Evolutionary conservation across 2,329 filamentous ascomycete genomes (phyloP), one percentile per base, ranked within the genome.

Genomic region (Xylariaceae sp.): DNA sequence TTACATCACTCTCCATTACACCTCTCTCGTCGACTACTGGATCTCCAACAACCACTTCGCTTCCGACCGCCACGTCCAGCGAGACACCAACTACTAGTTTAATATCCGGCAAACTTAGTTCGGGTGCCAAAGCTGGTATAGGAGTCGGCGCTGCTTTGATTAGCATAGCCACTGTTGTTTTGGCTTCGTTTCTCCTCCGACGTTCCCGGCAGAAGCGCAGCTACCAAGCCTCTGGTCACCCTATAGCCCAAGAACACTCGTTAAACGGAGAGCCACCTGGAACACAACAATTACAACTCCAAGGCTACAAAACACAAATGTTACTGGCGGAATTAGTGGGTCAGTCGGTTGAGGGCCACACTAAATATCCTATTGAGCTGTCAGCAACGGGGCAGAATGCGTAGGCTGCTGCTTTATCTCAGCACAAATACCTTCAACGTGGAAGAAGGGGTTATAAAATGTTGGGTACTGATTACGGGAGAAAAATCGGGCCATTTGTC

Each of bases 41-140:
- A 33, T 30, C 42, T 21, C 11, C 21, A 20, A 47, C 29, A 13
- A 27, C 35, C 2, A 35, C 9, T 21, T 13, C 23, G n/a, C 7
- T 15, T 20, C 15, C 35, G 11, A 32, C 20, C 15, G 11, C 9
- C 2, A 36, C 30, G 11, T 11, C 37, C 10, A 15, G 7, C 13
- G 16, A 30, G 10, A 18, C 26, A 3, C 27, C 15, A 16, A 9
- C 20, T 8, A 6, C 15, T 30, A 30, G 8, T 30, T 30, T 13
- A 30, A 30, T 30, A 30, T 8, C 55, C 2, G 20, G 37, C 5
- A 26, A 13, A 20, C 41, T 61, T 13, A 50, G 37, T 23, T 21
- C 53, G 6, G 54, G 59, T 9, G 59, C 57, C 23, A 39, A 55
- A 20, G 57, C 49, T 9, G 59, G 53, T 4, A 55, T 59, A 36